These are phyloP conservation scores for Gossypium ekmanianum DNA, from an alignment of 345 rosid genomes.

Conservation along the genomic window DNA sequence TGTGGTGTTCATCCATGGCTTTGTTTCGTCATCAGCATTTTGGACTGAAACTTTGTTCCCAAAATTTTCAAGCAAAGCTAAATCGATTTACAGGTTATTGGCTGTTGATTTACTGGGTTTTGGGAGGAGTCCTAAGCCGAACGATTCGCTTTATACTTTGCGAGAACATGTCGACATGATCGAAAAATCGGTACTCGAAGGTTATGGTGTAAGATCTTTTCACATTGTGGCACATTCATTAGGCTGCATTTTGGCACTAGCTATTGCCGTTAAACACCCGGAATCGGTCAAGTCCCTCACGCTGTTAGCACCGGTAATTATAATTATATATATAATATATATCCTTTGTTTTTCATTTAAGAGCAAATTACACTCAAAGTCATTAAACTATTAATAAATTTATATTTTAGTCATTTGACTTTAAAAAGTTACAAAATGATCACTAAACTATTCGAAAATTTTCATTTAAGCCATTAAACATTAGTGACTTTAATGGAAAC, in stretches of 20 bases:
- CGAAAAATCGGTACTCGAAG: slow-evolving; percentile 62
- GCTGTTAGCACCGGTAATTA: slow-evolving; percentile 73
- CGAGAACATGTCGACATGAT: slow-evolving; percentile 93
- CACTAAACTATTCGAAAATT: too few species aligned
- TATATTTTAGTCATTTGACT: too few species aligned
- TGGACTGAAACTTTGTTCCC: slow-evolving; percentile 98
- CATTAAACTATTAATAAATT: too few species aligned
- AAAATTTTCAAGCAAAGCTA: slow-evolving; percentile 67
- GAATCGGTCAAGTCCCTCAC: slow-evolving; percentile 82
- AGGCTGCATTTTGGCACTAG: slow-evolving; percentile 96
- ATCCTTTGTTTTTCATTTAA: too few species aligned
- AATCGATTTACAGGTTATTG: slow-evolving; percentile 61
- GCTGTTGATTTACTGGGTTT: slow-evolving; percentile 89
- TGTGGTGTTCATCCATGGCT: slow-evolving; percentile 91
- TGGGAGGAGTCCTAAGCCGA: slow-evolving; percentile 94
- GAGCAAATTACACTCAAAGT: too few species aligned
- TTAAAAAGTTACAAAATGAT: too few species aligned
- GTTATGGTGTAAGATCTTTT: slow-evolving; percentile 67
- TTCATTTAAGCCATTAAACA: too few species aligned
- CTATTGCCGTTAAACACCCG: slow-evolving; percentile 76
- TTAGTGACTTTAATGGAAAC: too few species aligned
- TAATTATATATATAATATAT: slow-evolving; percentile 1
- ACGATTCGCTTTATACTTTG: slow-evolving; percentile 80
- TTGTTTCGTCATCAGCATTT: slow-evolving; percentile 91
- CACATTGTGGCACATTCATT: slow-evolving; percentile 96